Evolutionary conservation across 768 basidiomycete genomes (phyloP).

Genomic region (Lactifluus rugatus): DNA sequence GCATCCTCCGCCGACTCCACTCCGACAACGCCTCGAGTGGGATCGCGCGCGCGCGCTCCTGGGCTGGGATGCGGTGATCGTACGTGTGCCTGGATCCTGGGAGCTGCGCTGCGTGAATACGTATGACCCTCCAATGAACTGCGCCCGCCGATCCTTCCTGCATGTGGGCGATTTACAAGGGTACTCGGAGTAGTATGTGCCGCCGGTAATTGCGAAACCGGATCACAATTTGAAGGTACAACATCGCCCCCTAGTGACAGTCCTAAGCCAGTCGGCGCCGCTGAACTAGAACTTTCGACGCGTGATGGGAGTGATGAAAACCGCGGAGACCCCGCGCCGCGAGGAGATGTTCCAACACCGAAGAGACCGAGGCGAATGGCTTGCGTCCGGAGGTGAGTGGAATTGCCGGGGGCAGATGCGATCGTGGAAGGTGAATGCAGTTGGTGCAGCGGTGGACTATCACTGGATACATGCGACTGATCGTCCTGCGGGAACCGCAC

Average conservation of each 20-base stretch:
- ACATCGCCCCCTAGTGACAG: background rate
- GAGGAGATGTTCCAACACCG: background rate
- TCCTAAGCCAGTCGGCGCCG: background rate
- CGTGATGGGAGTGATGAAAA: background rate
- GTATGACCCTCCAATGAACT: background rate
- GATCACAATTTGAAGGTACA: background rate
- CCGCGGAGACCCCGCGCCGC: background rate
- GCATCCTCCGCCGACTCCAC: background rate
- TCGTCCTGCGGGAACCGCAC: background rate
- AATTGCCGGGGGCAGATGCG: background rate
- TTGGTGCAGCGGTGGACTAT: background rate
- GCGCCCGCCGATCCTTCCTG: background rate
- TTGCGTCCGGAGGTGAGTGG: background rate
- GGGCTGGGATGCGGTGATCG: background rate
- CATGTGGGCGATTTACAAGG: background rate
- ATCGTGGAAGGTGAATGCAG: background rate
- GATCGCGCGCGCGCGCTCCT: background rate
- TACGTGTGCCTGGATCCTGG: background rate
- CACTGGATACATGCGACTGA: background rate
- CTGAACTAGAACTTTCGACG: background rate
- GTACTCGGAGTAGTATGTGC: background rate
- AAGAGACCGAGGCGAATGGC: background rate
- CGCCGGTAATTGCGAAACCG: background rate
- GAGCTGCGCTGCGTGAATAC: background rate
- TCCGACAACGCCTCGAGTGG: background rate